Conservation (phyloP, 1,284 basidiomycete species). For the Thecaphora frezii region DNA sequence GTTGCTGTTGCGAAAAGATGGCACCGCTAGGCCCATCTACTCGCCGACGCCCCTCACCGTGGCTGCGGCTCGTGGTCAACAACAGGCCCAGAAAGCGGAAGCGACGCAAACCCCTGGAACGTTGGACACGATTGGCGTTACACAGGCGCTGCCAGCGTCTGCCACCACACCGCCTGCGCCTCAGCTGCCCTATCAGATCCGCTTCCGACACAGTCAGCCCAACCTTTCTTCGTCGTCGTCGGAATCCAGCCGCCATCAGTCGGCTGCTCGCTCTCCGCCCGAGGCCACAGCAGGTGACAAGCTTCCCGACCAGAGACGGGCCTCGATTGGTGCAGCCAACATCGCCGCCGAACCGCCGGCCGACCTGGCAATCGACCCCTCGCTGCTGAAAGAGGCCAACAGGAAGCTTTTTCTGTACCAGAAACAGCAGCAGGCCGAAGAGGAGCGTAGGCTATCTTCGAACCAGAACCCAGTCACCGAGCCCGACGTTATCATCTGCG, state of each 20-base stretch:
- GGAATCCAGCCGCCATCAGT: too few relatives aligned
- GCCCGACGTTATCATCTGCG: background rate
- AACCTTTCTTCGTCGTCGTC: background rate
- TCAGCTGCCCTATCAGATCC: slow-evolving; percentile 10
- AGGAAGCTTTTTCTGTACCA: slow-evolving; percentile 22
- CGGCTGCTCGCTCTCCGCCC: too few relatives aligned
- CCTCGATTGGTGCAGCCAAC: too few relatives aligned
- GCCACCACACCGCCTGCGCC: slow-evolving; percentile 19
- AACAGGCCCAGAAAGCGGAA: background rate
- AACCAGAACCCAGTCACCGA: too few relatives aligned
- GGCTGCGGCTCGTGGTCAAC: slow-evolving; percentile 9
- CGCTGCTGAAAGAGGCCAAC: slow-evolving; percentile 29
- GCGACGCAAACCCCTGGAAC: too few relatives aligned
- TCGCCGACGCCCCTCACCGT: slow-evolving; percentile 37
- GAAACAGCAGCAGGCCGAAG: slow-evolving; percentile 22
- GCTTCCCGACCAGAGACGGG: background rate
- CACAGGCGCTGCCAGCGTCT: slow-evolving; percentile 17
- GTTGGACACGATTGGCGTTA: background rate
- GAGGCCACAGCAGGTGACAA: too few relatives aligned
- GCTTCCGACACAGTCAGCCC: background rate
- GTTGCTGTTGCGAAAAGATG: slow-evolving; percentile 21
- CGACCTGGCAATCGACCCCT: slow-evolving; percentile 8
- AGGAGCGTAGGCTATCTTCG: background rate
- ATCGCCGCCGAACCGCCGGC: slow-evolving; percentile 23
- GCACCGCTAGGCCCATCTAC: slow-evolving; percentile 29